Evolutionary conservation across 1,284 basidiomycete genomes (phyloP).

Genomic region (Rugosomyces carneus): DNA sequence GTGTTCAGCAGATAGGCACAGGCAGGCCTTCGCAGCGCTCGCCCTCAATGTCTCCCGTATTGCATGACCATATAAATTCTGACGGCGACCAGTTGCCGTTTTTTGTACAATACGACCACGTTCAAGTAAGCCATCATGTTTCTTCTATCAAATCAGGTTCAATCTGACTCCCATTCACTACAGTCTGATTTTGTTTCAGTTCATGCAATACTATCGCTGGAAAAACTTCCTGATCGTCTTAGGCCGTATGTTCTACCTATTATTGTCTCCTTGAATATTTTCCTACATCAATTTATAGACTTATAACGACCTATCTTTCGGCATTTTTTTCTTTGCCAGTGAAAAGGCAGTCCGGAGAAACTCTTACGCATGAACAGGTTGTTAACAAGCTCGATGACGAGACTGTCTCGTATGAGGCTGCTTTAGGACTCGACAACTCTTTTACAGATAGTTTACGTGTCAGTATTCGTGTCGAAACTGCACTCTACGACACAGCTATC

Average conservation of each 20-base stretch:
- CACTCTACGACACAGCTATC: conserved; percentile 78
- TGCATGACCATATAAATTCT: conserved; percentile 63
- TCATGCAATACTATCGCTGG: conserved; percentile 74
- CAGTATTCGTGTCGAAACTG: conserved; percentile 79
- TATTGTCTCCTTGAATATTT: background rate
- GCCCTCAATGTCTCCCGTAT: conserved; percentile 21
- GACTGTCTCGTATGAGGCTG: conserved; percentile 83
- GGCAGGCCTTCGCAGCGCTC: conserved; percentile 28
- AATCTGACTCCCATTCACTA: background rate
- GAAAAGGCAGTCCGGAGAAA: conserved; percentile 61
- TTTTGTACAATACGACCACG: conserved; percentile 89
- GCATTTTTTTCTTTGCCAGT: conserved; percentile 91
- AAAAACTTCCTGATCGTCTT: conserved; percentile 63
- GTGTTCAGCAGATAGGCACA: conserved; percentile 56
- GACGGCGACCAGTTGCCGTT: conserved; percentile 76
- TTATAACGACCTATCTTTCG: conserved; percentile 78
- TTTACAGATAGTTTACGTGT: conserved; percentile 79
- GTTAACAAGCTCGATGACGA: conserved; percentile 88
- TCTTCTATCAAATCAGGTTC: background rate
- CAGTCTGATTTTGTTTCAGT: conserved; percentile 91
- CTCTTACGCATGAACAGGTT: conserved; percentile 83
- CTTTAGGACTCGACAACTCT: conserved; percentile 61
- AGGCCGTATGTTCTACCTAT: conserved; percentile 53
- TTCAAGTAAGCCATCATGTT: conserved; percentile 47
- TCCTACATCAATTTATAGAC: conserved; percentile 34